Evolutionary conservation across 169 alveolate species (phyloP), one percentile per base, ranked within the genome.

Genomic region (Plasmodium inui): DNA sequence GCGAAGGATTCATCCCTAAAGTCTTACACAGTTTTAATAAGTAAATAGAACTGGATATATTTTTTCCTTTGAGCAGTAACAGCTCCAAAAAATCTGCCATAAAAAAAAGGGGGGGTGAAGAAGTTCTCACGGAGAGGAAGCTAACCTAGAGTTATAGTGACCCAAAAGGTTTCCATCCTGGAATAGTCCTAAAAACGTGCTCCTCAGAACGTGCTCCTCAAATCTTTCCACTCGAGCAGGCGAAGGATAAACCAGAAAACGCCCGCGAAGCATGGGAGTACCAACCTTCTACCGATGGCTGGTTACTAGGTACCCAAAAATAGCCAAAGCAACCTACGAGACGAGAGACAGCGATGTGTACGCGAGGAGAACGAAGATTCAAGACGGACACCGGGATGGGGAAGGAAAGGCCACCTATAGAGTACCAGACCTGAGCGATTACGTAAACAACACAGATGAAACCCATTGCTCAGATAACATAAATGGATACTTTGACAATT

Each of bases 231-330:
- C 37, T 41, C 17, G 76, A 67, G 37, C n/a, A 67, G 37, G 37
- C 10, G 37, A 28, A 7, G n/a, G 32, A 67, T 67, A 67, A 41
- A 67, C 37, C 7, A 7, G 76, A 67, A 0, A 5, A 67, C 7
- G 41, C 37, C 41, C 14, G n/a, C 41, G 22, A 73, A 84, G 70
- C 41, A 99, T 99, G 99, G 99, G 99, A 92, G 99, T 99, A 2
- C 99, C 99, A 10, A 99, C 99, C 82, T 99, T 99, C 92, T 99
- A 98, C 95, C 97, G 99, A 89, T 99, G 99, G 99, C 97, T 99
- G 70, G 97, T 99, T 76, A 97, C 97, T 71, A 96, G 99, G 95
- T 98, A 98, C 95, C 99, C 99, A 30, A 97, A 98, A 91, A 97
- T 97, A 61, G 97, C 98, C 17, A 95, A 97, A 82, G 98, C 97